Conservation (phyloP, 495 filamentous ascomycete species). For the Talaromyces nanjingensis region DNA sequence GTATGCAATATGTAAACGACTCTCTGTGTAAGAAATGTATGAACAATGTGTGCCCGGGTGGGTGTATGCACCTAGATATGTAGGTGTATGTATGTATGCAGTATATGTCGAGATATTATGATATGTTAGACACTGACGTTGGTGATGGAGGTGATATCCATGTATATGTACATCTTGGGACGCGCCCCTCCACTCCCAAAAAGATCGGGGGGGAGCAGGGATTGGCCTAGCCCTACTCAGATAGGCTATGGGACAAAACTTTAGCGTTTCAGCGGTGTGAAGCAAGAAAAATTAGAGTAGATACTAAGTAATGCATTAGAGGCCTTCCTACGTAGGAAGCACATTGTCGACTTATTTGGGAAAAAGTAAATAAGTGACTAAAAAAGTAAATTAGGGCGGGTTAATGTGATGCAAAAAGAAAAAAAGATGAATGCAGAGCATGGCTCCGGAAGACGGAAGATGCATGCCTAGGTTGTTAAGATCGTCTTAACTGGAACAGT, state of each 20-base stretch:
- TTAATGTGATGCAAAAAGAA: not conserved
- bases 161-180: conserved; percentile 3
- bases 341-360: not conserved
- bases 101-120: not conserved
- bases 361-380: not conserved
- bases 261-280: conserved; percentile 7
- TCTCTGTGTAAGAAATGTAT: not conserved
- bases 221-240: not conserved
- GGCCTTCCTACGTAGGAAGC: not conserved
- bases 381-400: not conserved
- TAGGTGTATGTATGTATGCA: not conserved
- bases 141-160: not conserved
- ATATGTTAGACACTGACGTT: conserved; percentile 1
- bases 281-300: conserved; percentile 1
- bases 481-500: not conserved
- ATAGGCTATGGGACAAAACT: not conserved
- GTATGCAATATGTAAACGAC: not conserved
- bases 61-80: not conserved
- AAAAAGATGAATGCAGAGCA: not conserved
- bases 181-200: not conserved
- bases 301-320: not conserved
- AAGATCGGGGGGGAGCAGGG: not conserved
- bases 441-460: not conserved
- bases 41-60: not conserved
- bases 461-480: not conserved